Conservation (phyloP, 208 protist genomes). For the Porcisia deanei region DNA sequence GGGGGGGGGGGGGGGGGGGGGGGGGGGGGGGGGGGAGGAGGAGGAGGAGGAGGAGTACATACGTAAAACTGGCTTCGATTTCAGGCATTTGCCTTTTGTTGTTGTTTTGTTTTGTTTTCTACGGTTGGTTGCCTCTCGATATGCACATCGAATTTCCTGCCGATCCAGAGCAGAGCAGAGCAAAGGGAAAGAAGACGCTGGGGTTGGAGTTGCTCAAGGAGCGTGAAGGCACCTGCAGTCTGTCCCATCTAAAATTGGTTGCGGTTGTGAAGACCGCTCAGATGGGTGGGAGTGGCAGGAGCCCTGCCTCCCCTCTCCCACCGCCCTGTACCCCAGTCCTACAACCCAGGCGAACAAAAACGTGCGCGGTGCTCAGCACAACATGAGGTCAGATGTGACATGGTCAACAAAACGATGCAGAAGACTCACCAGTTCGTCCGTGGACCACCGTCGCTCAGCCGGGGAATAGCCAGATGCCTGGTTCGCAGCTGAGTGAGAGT, state of each 20-base stretch:
- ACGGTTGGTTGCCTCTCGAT: too few species aligned
- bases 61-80: too few species aligned
- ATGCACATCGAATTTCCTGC: too few species aligned
- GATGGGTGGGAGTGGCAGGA: background rate
- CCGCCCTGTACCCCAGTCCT: too few species aligned
- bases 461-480: background rate
- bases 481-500: background rate
- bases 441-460: slow-evolving; percentile 8
- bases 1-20: too few species aligned
- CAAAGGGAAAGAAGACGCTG: background rate
- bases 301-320: background rate
- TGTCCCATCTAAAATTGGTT: background rate
- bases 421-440: background rate
- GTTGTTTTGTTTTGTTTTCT: background rate
- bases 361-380: background rate
- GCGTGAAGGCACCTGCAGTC: background rate
- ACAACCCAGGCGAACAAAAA: background rate
- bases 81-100: background rate
- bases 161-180: background rate
- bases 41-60: too few species aligned
- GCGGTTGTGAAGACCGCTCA: background rate
- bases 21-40: too few species aligned
- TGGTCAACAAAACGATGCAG: background rate
- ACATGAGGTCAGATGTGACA: background rate
- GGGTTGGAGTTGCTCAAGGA: background rate